A percentile compares a stretch with the other conserved stretches of the same genome.
phyloP scores from a whole-genome alignment of 73 alveolate species.

The Paramecium pentaurelia region DNA sequence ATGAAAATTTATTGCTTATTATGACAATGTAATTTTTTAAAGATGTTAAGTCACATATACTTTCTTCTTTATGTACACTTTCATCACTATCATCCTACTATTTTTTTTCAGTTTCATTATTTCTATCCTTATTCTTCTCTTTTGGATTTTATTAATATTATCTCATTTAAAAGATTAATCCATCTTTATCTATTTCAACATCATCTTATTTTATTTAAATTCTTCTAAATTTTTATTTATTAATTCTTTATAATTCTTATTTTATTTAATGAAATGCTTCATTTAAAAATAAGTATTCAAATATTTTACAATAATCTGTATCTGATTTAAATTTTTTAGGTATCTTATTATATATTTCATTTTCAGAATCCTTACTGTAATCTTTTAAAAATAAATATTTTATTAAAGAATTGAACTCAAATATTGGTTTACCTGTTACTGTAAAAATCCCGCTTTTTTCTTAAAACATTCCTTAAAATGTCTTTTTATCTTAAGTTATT shows the following conservation, averaged over 20 bases:
- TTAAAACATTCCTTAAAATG: background rate
- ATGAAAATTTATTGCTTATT: background rate
- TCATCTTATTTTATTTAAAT: conserved; percentile 1
- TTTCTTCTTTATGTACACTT: background rate
- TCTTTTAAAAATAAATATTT: background rate
- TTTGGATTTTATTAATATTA: background rate
- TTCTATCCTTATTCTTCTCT: background rate
- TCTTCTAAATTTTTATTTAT: background rate
- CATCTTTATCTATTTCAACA: background rate
- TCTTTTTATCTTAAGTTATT: background rate
- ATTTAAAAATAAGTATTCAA: conserved; percentile 53
- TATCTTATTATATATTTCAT: background rate
- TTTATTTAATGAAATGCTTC: background rate
- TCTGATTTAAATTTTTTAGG: background rate
- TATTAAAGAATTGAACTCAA: background rate
- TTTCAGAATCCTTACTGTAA: background rate
- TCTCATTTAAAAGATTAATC: background rate
- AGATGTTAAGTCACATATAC: background rate
- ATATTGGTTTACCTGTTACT: background rate
- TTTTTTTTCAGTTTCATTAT: background rate
- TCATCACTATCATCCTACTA: background rate
- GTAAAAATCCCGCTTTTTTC: background rate
- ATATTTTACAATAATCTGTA: conserved; percentile 39
- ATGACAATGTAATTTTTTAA: background rate
- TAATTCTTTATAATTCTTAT: background rate